Evolutionary conservation across 768 basidiomycete species (phyloP).

Genomic region (Boletus insuetus): DNA sequence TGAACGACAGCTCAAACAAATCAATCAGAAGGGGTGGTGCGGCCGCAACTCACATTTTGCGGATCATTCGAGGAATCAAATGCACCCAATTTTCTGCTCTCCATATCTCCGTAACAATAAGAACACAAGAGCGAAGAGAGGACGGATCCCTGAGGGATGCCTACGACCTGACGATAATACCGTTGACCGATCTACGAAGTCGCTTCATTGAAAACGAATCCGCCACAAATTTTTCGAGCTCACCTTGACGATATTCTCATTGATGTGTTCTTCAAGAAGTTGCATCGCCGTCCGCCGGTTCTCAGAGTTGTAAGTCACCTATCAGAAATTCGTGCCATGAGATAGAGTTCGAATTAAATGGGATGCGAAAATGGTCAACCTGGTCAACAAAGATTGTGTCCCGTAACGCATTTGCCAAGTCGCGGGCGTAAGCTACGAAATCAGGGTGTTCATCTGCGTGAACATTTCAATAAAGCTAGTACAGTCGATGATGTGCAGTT

Average conservation of each 20-base stretch:
- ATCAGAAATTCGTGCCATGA: not conserved
- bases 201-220: not conserved
- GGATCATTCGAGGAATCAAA: conserved; percentile 52
- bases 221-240: not conserved
- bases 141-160: conserved; percentile 97
- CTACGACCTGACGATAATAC: conserved; percentile 86
- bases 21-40: not conserved
- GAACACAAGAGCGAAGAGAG: conserved; percentile 92
- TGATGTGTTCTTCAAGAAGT: conserved; percentile 86
- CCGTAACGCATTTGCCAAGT: conserved; percentile 63
- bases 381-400: conserved; percentile 87
- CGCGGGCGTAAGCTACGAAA: conserved; percentile 67
- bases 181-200: conserved; percentile 64
- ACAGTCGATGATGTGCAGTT: not conserved
- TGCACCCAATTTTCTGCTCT: conserved; percentile 44
- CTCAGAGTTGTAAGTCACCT: conserved; percentile 57
- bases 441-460: conserved; percentile 67
- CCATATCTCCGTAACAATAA: conserved; percentile 93
- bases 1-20: conserved; percentile 27
- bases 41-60: conserved; percentile 52
- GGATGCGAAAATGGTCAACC: conserved; percentile 40
- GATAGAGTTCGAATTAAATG: not conserved
- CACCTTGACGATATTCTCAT: conserved; percentile 89
- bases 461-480: not conserved
- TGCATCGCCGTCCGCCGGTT: conserved; percentile 56